These are phyloP conservation scores for Chlamydomonas sp. DNA, from an alignment of 139 green algal species.

Conservation along the genomic window DNA sequence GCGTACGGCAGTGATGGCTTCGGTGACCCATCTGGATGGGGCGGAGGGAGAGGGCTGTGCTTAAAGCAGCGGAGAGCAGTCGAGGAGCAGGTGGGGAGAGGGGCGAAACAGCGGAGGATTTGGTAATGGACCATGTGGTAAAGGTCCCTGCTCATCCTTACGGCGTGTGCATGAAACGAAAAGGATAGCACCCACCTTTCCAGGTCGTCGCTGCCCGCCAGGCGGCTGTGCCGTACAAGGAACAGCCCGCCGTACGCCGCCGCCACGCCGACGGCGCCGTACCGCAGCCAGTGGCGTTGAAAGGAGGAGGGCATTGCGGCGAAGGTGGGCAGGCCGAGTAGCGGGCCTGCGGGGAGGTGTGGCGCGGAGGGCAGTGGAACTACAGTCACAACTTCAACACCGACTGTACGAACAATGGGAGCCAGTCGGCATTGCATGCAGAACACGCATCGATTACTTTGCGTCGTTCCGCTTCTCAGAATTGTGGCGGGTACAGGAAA, in stretches of 20 bases:
- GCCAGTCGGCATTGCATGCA: no score
- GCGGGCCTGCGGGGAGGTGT: constrained; percentile 10
- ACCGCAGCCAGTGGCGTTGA: constrained; percentile 83
- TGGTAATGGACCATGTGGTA: not conserved
- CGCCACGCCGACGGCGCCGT: constrained; percentile 25
- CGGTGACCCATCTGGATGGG: not conserved
- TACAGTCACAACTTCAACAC: no score
- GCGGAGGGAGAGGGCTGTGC: not conserved
- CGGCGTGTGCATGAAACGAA: no score
- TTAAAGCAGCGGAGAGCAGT: not conserved
- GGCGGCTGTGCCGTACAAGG: constrained; percentile 73
- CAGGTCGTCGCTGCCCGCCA: constrained; percentile 83
- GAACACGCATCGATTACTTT: no score
- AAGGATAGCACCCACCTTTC: constrained; percentile 60
- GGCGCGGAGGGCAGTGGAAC: not conserved
- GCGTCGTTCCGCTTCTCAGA: not conserved
- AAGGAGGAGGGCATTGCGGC: constrained; percentile 50
- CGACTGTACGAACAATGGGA: no score
- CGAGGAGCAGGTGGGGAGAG: not conserved
- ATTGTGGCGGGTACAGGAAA: not conserved
- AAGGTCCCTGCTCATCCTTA: no score
- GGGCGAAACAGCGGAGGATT: not conserved
- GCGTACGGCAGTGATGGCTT: not conserved
- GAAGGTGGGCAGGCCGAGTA: constrained; percentile 45
- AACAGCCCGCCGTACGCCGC: constrained; percentile 57